Evolutionary conservation across 129 eudicot genomes (phyloP).

Genomic region (Pulicaria dysenterica): DNA sequence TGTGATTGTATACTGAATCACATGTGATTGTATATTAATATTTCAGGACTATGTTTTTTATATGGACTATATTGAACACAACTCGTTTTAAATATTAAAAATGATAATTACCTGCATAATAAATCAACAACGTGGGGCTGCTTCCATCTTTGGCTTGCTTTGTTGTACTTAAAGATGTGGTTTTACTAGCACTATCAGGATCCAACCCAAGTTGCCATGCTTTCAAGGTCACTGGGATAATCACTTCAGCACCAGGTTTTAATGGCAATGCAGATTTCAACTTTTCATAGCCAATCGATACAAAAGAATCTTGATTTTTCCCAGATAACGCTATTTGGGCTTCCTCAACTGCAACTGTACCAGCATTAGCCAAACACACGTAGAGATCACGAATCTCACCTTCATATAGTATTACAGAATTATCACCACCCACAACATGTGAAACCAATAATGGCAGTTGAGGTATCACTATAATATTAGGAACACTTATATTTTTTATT

Average conservation of each 20-base stretch:
- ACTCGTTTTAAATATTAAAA: too few relatives aligned
- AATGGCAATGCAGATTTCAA: conserved; percentile 76
- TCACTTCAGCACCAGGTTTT: conserved; percentile 93
- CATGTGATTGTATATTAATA: too few relatives aligned
- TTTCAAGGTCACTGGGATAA: conserved; percentile 75
- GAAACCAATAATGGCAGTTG: conserved; percentile 90
- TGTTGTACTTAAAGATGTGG: conserved; percentile 35
- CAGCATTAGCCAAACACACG: conserved; percentile 88
- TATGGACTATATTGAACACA: too few relatives aligned
- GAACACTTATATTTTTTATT: conserved; percentile 58
- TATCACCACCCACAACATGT: conserved; percentile 82
- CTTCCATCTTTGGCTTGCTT: conserved; percentile 72
- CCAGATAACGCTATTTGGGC: conserved; percentile 82
- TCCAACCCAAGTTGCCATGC: conserved; percentile 88
- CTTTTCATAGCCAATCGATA: conserved; percentile 66
- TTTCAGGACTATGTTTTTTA: too few relatives aligned
- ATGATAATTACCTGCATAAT: conserved; percentile 72
- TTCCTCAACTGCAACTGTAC: conserved; percentile 89
- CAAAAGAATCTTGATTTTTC: conserved; percentile 84
- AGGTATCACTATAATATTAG: conserved; percentile 70
- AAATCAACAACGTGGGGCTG: conserved; percentile 74
- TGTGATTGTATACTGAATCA: too few relatives aligned
- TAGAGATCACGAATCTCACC: conserved; percentile 88
- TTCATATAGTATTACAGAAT: conserved; percentile 77
- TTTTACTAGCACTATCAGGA: conserved; percentile 49